Evolutionary conservation across 805 yeast species (phyloP).

Genomic region (Kazachstania africana): DNA sequence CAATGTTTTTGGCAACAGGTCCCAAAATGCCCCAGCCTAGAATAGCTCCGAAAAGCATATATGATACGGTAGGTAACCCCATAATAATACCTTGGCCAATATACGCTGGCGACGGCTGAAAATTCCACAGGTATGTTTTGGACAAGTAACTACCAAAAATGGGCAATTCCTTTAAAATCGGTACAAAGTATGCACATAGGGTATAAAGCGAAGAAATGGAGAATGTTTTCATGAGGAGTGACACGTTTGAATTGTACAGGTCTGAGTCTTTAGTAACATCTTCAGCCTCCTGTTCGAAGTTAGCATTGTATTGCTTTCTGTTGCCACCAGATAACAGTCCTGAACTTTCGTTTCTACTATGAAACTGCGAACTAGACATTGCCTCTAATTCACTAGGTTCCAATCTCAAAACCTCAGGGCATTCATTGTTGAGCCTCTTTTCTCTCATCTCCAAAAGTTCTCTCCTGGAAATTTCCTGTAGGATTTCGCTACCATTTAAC

Average conservation of each 20-base stretch:
- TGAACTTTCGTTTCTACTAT: not conserved
- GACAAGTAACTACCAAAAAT: conserved; percentile 62
- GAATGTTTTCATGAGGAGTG: conserved; percentile 51
- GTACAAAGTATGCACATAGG: conserved; percentile 57
- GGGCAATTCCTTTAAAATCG: conserved; percentile 57
- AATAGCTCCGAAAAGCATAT: conserved; percentile 82
- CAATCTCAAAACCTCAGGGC: conserved; percentile 18
- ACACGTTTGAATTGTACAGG: conserved; percentile 38
- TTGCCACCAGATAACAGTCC: not conserved
- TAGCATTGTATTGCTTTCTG: not conserved
- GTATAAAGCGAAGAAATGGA: conserved; percentile 63
- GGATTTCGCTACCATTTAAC: conserved; percentile 56
- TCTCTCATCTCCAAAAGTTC: conserved; percentile 27
- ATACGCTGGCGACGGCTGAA: conserved; percentile 95
- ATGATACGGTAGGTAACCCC: conserved; percentile 86
- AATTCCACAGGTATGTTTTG: conserved; percentile 59
- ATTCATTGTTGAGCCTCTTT: conserved; percentile 13
- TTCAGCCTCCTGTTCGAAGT: not conserved
- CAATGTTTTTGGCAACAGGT: conserved; percentile 54
- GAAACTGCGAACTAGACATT: not conserved
- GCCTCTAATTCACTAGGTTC: conserved; percentile 3
- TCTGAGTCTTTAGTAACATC: not conserved
- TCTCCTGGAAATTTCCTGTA: conserved; percentile 23
- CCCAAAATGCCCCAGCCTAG: conserved; percentile 91
- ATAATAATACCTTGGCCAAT: conserved; percentile 95